phyloP scores from a whole-genome alignment of 805 yeast genomes.

The Lipomyces orientalis region DNA sequence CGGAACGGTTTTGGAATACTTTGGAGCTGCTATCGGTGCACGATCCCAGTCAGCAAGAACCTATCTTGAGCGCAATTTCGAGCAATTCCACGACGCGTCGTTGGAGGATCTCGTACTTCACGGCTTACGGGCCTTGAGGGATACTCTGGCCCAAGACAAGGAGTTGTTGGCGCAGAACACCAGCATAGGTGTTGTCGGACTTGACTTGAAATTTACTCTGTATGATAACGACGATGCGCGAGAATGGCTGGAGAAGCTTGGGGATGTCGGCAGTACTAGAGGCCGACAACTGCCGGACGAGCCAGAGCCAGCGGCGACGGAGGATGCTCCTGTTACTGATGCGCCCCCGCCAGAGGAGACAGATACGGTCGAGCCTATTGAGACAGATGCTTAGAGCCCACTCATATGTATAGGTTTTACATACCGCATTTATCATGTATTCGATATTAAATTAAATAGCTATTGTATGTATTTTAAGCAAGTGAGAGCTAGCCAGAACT shows the following conservation, averaged over 20 bases:
- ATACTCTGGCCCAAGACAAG: constrained; percentile 92
- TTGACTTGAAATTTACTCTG: constrained; percentile 71
- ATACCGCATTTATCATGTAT: neutral
- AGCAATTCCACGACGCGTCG: constrained; percentile 63
- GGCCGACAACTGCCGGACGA: constrained; percentile 27
- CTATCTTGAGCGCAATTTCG: constrained; percentile 84
- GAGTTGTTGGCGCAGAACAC: constrained; percentile 85
- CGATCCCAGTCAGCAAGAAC: constrained; percentile 99
- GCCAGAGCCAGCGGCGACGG: constrained; percentile 15
- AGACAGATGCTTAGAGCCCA: constrained; percentile 24
- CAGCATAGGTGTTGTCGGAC: constrained; percentile 91
- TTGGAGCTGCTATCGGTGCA: constrained; percentile 96
- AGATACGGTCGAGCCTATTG: constrained; percentile 31
- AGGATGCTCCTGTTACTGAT: constrained; percentile 21
- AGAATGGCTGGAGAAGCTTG: constrained; percentile 80
- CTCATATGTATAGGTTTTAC: neutral
- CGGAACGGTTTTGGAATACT: constrained; percentile 88
- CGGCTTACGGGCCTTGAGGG: constrained; percentile 90
- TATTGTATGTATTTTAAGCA: neutral
- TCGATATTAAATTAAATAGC: constrained; percentile 1
- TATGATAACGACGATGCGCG: constrained; percentile 88
- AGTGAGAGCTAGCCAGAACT: neutral
- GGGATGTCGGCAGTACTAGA: constrained; percentile 36
- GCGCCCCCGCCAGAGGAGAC: constrained; percentile 19
- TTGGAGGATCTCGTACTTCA: constrained; percentile 79